Evolutionary conservation across 148 eudicot genomes (phyloP).

Genomic region (Euryodendron excelsum): DNA sequence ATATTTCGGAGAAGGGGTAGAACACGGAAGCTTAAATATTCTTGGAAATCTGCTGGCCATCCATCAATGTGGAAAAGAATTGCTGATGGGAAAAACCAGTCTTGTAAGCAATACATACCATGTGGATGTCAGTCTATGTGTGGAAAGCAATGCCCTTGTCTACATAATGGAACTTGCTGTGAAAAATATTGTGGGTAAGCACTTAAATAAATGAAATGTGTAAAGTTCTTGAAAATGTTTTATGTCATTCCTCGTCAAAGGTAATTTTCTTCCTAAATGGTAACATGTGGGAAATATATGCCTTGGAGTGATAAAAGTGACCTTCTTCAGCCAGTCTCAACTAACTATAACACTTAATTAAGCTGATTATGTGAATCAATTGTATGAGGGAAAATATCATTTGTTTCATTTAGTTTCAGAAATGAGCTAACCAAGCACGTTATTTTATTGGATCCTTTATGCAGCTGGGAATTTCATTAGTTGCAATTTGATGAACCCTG

Average conservation of each 20-base stretch:
- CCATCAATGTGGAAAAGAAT: conserved; percentile 80
- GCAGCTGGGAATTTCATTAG: neutral
- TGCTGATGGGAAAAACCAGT: conserved; percentile 57
- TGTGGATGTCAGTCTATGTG: conserved; percentile 71
- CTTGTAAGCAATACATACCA: conserved; percentile 71
- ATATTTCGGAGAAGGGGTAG: conserved; percentile 74
- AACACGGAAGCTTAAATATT: conserved; percentile 68
- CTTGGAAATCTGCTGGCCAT: conserved; percentile 78
- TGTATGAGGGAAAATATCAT: neutral
- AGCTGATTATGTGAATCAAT: conserved; percentile 2
- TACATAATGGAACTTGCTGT: conserved; percentile 72
- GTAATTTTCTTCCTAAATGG: neutral
- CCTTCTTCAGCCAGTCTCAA: conserved; percentile 1
- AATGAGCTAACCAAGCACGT: neutral
- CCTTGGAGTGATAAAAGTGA: neutral
- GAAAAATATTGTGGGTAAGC: conserved; percentile 95
- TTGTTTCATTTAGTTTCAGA: neutral
- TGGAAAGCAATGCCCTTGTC: conserved; percentile 89
- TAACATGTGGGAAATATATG: neutral
- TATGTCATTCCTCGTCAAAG: neutral
- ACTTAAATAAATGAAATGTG: neutral
- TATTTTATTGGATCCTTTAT: neutral
- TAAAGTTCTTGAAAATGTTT: neutral
- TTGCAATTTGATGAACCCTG: neutral
- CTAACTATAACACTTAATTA: neutral